Percentiles rank a stretch among this genome's conserved stretches.
These are phyloP conservation scores for Stellera chamaejasme DNA, from an alignment of 345 rosid genomes.

Conservation along the genomic window DNA sequence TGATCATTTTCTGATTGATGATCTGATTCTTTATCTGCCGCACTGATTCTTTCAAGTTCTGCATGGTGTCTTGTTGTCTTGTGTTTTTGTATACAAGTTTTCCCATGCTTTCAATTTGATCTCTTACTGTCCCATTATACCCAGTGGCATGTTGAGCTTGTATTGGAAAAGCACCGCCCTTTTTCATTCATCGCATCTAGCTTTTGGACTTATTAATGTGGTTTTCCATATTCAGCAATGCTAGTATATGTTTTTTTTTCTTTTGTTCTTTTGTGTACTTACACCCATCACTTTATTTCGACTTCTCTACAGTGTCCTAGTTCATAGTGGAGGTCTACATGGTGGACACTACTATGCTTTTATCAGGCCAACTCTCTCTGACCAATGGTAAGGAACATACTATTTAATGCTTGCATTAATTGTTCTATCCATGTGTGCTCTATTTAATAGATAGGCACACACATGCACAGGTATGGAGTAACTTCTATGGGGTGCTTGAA, in stretches of 20 bases:
- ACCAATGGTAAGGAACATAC: conserved; percentile 36
- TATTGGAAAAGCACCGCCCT: not conserved
- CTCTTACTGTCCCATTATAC: no score
- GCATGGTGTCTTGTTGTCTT: not conserved
- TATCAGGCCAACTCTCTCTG: conserved; percentile 59
- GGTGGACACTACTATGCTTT: conserved; percentile 71
- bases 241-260: not conserved
- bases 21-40: not conserved
- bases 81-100: not conserved
- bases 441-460: not conserved
- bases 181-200: not conserved
- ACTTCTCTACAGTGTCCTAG: conserved; percentile 38
- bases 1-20: not conserved
- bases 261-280: not conserved
- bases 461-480: not conserved
- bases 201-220: no score
- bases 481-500: no score
- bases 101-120: no score
- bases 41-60: not conserved
- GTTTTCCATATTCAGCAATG: no score
- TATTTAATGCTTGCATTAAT: not conserved
- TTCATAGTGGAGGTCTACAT: conserved; percentile 62
- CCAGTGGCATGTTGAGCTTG: no score
- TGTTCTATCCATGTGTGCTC: not conserved
- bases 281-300: no score